These are phyloP conservation scores for Chaetomium sp. DNA, from an alignment of 2,329 filamentous ascomycete species.

Conservation along the genomic window DNA sequence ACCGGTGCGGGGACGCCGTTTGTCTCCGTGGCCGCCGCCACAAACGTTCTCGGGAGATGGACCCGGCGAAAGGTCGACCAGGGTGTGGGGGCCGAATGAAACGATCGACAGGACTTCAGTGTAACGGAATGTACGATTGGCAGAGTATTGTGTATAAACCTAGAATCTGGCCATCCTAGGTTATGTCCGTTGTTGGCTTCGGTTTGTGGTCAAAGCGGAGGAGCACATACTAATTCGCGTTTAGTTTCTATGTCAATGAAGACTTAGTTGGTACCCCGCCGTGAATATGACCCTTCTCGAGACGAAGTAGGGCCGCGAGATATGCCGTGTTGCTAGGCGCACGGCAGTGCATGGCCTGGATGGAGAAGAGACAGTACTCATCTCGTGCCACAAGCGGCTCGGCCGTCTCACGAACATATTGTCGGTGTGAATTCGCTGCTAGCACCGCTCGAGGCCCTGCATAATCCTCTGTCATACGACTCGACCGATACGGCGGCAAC, in stretches of 20 bases:
- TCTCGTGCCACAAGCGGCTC: background rate
- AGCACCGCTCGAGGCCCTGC: background rate
- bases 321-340: background rate
- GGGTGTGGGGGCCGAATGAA: background rate
- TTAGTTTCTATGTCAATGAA: constrained; percentile 10
- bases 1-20: background rate
- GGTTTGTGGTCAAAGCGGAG: constrained; percentile 3
- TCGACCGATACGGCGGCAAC: background rate
- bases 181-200: constrained; percentile 6
- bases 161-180: constrained; percentile 3
- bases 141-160: constrained; percentile 18
- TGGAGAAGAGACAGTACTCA: background rate
- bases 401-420: background rate
- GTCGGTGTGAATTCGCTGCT: background rate
- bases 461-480: background rate
- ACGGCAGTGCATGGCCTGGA: background rate
- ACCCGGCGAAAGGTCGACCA: background rate
- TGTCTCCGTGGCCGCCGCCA: background rate
- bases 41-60: background rate
- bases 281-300: background rate
- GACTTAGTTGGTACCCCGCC: background rate
- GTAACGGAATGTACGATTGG: constrained; percentile 30
- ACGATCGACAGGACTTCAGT: constrained; percentile 12
- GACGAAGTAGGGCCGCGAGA: background rate
- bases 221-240: constrained; percentile 15